A percentile compares a stretch with the other conserved stretches of the same genome.
phyloP scores from a whole-genome alignment of 768 basidiomycete species.

The Tylopilus balloui region DNA sequence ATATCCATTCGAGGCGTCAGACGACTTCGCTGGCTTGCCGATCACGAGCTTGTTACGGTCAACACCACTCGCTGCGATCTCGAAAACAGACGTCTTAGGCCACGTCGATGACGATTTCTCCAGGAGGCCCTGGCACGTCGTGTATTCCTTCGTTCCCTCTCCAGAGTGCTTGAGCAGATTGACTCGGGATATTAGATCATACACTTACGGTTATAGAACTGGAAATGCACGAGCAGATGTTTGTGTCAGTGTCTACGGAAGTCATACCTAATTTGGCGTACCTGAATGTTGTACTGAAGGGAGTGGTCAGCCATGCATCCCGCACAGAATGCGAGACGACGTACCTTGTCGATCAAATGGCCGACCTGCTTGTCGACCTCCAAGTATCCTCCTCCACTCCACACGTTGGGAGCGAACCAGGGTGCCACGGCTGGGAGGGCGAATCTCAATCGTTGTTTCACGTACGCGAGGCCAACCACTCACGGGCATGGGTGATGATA shows the following conservation, averaged over 20 bases:
- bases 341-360: slow-evolving; percentile 41
- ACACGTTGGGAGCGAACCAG: slow-evolving; percentile 36
- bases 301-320: background rate
- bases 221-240: background rate
- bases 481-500: slow-evolving; percentile 33
- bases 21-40: slow-evolving; percentile 41
- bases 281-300: slow-evolving; percentile 40
- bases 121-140: slow-evolving; percentile 54
- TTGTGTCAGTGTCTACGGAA: background rate
- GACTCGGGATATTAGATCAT: slow-evolving; percentile 24
- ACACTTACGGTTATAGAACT: slow-evolving; percentile 27
- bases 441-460: background rate
- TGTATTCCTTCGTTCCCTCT: slow-evolving; percentile 56
- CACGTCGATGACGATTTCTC: slow-evolving; percentile 51
- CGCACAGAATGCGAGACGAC: background rate
- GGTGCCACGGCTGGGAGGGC: slow-evolving; percentile 39
- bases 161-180: background rate
- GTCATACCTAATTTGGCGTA: slow-evolving; percentile 2
- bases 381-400: slow-evolving; percentile 39
- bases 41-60: slow-evolving; percentile 47
- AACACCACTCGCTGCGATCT: slow-evolving; percentile 43
- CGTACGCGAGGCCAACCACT: slow-evolving; percentile 1
- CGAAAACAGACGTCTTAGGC: slow-evolving; percentile 53
- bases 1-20: slow-evolving; percentile 43
- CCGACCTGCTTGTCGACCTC: slow-evolving; percentile 37